Evolutionary conservation across 148 eudicot species (phyloP).

Genomic region (Fagopyrum homotropicum): DNA sequence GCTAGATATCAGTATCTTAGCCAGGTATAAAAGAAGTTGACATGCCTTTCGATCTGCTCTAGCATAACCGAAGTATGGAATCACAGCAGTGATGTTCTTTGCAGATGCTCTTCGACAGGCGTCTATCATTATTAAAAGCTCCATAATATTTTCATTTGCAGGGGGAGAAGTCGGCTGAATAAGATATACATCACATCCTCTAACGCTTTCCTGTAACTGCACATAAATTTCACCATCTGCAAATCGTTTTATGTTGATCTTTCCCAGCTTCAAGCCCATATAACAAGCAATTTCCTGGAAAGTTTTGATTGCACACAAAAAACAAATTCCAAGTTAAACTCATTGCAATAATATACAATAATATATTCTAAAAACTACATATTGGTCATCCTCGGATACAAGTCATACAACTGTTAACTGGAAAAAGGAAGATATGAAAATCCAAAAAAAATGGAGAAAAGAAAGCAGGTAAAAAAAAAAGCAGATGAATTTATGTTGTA

Average conservation of each 20-base stretch:
- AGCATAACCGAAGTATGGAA: conserved; percentile 74
- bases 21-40: not conserved
- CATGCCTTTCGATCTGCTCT: conserved; percentile 69
- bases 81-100: conserved; percentile 60
- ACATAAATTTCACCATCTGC: conserved; percentile 77
- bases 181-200: conserved; percentile 68
- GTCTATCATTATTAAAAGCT: conserved; percentile 61
- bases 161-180: conserved; percentile 71
- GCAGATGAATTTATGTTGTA: not conserved
- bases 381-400: not conserved
- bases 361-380: not conserved
- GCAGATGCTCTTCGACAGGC: conserved; percentile 78
- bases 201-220: conserved; percentile 66
- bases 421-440: not conserved
- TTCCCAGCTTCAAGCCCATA: conserved; percentile 20
- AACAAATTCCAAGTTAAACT: not conserved
- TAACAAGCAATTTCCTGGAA: conserved; percentile 18
- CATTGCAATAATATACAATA: not conserved
- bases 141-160: conserved; percentile 74
- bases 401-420: not conserved
- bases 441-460: not conserved
- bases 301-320: not conserved
- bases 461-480: not conserved
- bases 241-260: conserved; percentile 27
- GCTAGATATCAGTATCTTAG: not conserved